phyloP scores from a whole-genome alignment of 257 asterid species.

The Agastache rugosa region DNA sequence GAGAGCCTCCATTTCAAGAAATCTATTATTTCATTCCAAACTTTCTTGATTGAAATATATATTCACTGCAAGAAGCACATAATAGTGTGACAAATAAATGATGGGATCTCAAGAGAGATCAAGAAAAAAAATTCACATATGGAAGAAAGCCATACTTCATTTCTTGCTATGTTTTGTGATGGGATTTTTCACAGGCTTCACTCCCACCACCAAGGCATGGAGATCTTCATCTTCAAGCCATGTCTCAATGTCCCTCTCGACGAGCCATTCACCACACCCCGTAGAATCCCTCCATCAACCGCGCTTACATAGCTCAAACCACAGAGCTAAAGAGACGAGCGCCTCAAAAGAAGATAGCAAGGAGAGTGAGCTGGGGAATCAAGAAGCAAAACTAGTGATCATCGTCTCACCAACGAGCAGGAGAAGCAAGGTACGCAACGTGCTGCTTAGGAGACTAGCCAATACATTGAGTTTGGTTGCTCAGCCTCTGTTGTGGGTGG shows the following conservation, averaged over 20 bases:
- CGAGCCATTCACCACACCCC: constrained; percentile 51
- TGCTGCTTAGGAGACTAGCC: constrained; percentile 61
- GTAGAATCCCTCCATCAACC: constrained; percentile 42
- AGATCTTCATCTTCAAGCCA: constrained; percentile 44
- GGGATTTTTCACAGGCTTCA: constrained; percentile 92
- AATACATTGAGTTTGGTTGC: constrained; percentile 72
- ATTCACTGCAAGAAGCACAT: not conserved
- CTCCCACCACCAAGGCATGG: constrained; percentile 62
- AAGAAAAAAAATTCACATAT: constrained; percentile 67
- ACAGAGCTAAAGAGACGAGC: not conserved
- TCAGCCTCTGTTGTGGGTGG: constrained; percentile 82
- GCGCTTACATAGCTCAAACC: constrained; percentile 34
- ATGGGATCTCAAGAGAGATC: constrained; percentile 85
- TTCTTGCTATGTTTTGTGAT: constrained; percentile 76
- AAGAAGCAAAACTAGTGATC: constrained; percentile 54
- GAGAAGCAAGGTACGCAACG: constrained; percentile 42
- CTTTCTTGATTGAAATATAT: constrained; percentile 29
- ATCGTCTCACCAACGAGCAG: constrained; percentile 73
- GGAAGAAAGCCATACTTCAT: constrained; percentile 82
- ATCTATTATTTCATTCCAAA: constrained; percentile 20
- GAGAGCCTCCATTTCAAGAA: constrained; percentile 42
- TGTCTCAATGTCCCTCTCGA: constrained; percentile 28
- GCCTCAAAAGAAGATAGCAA: constrained; percentile 25
- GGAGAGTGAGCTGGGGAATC: constrained; percentile 29
- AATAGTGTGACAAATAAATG: not conserved